phyloP scores from a whole-genome alignment of 352 stramenopile species.

The Phytophthora podocarpi region DNA sequence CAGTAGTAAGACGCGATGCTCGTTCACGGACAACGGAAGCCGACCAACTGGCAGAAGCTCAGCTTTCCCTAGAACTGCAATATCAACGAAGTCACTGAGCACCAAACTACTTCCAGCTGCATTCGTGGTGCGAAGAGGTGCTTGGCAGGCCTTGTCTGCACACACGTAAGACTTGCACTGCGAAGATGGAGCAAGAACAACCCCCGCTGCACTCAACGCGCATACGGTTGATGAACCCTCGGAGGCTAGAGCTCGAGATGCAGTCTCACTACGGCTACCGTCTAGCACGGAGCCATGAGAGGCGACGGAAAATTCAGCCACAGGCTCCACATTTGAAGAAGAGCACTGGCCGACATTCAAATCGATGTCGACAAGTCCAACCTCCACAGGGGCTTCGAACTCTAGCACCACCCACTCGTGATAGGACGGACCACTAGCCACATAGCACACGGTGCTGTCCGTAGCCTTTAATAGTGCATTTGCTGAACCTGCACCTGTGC shows the following conservation, averaged over 20 bases:
- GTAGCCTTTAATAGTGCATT: conserved; percentile 33
- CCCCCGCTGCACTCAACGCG: conserved; percentile 29
- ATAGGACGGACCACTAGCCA: conserved; percentile 39
- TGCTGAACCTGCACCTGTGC: conserved; percentile 45
- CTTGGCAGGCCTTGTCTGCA: conserved; percentile 35
- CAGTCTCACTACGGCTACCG: conserved; percentile 26
- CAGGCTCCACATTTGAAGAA: conserved; percentile 25
- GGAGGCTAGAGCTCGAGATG: conserved; percentile 13
- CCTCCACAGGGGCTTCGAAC: conserved; percentile 36
- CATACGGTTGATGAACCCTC: conserved; percentile 19
- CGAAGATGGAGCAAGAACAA: conserved; percentile 14
- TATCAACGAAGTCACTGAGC: conserved; percentile 60
- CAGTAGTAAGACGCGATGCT: conserved; percentile 56
- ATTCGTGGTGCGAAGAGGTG: conserved; percentile 1
- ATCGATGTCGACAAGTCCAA: conserved; percentile 66
- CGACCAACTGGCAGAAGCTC: conserved; percentile 43
- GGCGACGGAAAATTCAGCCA: conserved; percentile 51
- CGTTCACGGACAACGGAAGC: conserved; percentile 54
- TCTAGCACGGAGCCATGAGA: conserved; percentile 43
- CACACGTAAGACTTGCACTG: conserved; percentile 37
- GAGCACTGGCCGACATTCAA: conserved; percentile 46
- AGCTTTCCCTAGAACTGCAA: conserved; percentile 48
- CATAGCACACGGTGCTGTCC: conserved; percentile 45
- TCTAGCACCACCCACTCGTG: conserved; percentile 79
- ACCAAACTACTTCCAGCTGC: conserved; percentile 30